Conservation (phyloP, 345 rosid genomes). For the Laguncularia racemosa region DNA sequence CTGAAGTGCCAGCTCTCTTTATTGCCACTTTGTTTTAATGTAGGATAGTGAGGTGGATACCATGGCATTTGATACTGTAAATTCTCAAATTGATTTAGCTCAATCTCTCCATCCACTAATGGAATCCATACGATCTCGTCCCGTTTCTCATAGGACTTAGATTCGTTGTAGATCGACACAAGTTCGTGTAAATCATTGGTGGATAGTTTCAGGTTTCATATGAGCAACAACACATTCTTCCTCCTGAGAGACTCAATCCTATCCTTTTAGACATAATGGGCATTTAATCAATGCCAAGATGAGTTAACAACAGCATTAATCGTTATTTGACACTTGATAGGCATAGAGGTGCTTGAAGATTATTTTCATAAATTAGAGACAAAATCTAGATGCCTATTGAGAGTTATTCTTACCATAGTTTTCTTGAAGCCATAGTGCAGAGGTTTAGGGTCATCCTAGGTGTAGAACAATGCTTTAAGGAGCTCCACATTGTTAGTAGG, state of each 20-base stretch:
- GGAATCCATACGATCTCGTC: slow-evolving; percentile 4
- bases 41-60: neutral
- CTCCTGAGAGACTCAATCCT: too few species aligned
- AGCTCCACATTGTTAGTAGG: slow-evolving; percentile 5
- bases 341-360: too few species aligned
- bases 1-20: neutral
- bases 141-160: neutral
- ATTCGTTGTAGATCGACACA: too few species aligned
- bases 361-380: too few species aligned
- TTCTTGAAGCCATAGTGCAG: slow-evolving; percentile 1
- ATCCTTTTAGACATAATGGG: too few species aligned
- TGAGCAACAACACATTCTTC: too few species aligned
- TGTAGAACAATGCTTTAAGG: slow-evolving; percentile 2
- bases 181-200: too few species aligned
- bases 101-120: neutral
- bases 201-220: too few species aligned
- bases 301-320: too few species aligned
- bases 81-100: neutral
- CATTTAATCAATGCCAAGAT: too few species aligned
- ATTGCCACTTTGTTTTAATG: neutral
- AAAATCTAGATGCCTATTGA: neutral
- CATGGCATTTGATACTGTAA: neutral
- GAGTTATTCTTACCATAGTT: neutral
- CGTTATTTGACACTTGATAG: too few species aligned
- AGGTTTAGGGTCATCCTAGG: neutral